Conservation (phyloP, 2,329 filamentous ascomycete species). For the Chrysoporthe deuterocubensis region DNA sequence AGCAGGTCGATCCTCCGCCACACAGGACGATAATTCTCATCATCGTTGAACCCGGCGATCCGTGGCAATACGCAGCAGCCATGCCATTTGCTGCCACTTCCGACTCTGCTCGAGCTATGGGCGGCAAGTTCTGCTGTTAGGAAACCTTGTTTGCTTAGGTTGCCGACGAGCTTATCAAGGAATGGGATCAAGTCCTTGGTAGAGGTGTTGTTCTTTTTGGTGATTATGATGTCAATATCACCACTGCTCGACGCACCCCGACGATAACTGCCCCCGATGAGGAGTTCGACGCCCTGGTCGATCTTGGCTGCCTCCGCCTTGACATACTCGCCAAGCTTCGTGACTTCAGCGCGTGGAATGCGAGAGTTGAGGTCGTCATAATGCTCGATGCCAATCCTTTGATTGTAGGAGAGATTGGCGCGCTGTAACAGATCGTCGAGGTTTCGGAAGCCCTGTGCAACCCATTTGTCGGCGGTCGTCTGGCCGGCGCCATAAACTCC, state of each 20-base stretch:
- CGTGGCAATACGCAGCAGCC: constrained; percentile 76
- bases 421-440: constrained; percentile 70
- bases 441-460: constrained; percentile 73
- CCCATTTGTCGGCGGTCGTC: constrained; percentile 73
- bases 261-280: constrained; percentile 84
- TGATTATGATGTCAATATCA: constrained; percentile 87
- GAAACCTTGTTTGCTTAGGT: constrained; percentile 65
- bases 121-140: constrained; percentile 72
- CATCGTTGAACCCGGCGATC: constrained; percentile 36
- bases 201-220: constrained; percentile 61
- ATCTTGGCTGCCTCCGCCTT: constrained; percentile 59
- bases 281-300: constrained; percentile 68
- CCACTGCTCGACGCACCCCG: constrained; percentile 74
- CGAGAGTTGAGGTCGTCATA: constrained; percentile 78
- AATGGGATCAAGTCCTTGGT: constrained; percentile 63
- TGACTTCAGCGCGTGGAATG: constrained; percentile 79
- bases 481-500: constrained; percentile 80
- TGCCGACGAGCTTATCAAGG: constrained; percentile 64
- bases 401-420: constrained; percentile 68
- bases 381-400: constrained; percentile 76
- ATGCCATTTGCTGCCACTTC: constrained; percentile 80
- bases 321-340: constrained; percentile 69
- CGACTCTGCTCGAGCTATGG: constrained; percentile 43
- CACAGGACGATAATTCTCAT: constrained; percentile 42
- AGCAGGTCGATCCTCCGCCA: constrained; percentile 89